Evolutionary conservation across 202 grass and related monocot species (phyloP), one percentile per base, ranked within the genome.

Genomic region (Cymbopogon flexuosus): DNA sequence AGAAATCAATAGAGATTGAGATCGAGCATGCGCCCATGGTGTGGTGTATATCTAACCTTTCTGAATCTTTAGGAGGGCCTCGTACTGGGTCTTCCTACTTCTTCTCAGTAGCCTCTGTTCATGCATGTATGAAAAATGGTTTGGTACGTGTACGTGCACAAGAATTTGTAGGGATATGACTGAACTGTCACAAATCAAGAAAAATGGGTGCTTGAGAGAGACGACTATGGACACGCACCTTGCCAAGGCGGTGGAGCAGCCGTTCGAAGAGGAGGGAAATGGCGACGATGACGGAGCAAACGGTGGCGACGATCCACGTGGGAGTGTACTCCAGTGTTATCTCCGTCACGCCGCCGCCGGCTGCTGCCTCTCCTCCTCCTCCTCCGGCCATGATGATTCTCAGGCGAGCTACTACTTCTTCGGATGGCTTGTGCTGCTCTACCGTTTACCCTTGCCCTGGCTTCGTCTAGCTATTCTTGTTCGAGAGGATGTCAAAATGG

Each of bases 221-320:
- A 27, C 27, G 2, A 2, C 3, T 19, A 31, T 16, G 51, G 14
- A 47, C 46, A 49, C 43, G 51, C 46, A 97, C 94, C 94, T 97
- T 97, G 77, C 94, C 92, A 19, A 83, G 75, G 54, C 24, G 16
- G 58, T 94, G 94, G 65, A 94, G 94, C 23, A 90, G 2, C 1
- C 92, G 76, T 86, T 93, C 92, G 75, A 97, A 92, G 81, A 94
- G 27, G 8, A 97, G 45, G 36, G 95, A 98, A 89, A 98, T 82
- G 43, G 91, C 11, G 52, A 98, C 76, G 56, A 94, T 97, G 63
- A 86, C 49, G 57, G 84, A 91, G 88, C 94, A 97, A 18, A 97
- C 84, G 14, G 84, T 18, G 5, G 86, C 84, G 12, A 97, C 86
- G 37, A 97, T 97, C 90, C 94, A 97, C 45, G 92, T 94, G 6